phyloP scores from a whole-genome alignment of 331 rosid genomes.

The Stylosanthes scabra region DNA sequence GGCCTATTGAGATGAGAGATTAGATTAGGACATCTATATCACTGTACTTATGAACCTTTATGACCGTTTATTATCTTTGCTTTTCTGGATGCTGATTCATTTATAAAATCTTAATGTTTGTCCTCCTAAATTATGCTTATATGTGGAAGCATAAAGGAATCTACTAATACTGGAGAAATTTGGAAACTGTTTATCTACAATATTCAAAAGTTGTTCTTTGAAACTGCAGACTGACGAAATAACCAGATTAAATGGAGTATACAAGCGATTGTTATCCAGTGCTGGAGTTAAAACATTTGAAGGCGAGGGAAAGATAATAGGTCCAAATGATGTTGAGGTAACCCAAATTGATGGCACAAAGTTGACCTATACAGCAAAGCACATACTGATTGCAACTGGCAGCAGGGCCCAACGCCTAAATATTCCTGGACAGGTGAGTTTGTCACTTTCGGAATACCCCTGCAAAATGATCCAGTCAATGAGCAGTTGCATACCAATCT shows the following conservation, averaged over 20 bases:
- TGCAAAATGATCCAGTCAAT: slow-evolving; percentile 18
- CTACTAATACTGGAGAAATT: neutral
- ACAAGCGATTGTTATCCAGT: slow-evolving; percentile 87
- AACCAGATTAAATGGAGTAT: slow-evolving; percentile 82
- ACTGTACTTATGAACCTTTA: neutral
- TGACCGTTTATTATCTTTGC: slow-evolving; percentile 7
- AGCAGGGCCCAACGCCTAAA: slow-evolving; percentile 78
- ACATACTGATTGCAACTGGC: slow-evolving; percentile 95
- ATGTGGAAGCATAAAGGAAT: slow-evolving; percentile 8
- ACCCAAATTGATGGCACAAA: slow-evolving; percentile 98
- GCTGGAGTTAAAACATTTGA: slow-evolving; percentile 89
- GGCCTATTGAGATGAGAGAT: too few species aligned
- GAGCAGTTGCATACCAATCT: slow-evolving; percentile 2
- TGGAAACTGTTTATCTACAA: slow-evolving; percentile 1
- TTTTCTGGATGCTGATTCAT: slow-evolving; percentile 4
- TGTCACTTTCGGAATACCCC: slow-evolving; percentile 32
- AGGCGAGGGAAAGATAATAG: slow-evolving; percentile 90
- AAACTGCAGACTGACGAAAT: slow-evolving; percentile 90
- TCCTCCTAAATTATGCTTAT: slow-evolving; percentile 21
- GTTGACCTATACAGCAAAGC: slow-evolving; percentile 85
- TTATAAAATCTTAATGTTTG: slow-evolving; percentile 19
- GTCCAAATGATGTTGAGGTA: slow-evolving; percentile 97
- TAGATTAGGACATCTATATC: too few species aligned
- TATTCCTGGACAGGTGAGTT: slow-evolving; percentile 89
- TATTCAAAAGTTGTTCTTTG: slow-evolving; percentile 20